A percentile compares a stretch with the other conserved stretches of the same genome.
These are phyloP conservation scores for Waitea zeae DNA, from an alignment of 1,284 basidiomycete species.

Conservation along the genomic window DNA sequence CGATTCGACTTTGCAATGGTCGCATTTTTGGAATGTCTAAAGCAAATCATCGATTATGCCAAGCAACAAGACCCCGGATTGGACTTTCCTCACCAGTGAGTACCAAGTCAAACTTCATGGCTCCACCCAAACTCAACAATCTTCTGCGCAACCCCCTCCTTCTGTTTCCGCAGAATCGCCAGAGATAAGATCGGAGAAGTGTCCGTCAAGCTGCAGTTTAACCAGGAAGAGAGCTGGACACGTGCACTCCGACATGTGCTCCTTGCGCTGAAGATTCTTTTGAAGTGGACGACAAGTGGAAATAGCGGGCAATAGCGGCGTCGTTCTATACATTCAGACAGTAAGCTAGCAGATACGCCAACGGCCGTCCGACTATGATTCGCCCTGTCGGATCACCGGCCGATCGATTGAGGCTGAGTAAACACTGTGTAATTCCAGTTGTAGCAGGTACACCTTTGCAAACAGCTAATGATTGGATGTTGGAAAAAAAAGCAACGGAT, in stretches of 20 bases:
- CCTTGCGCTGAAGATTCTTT: constrained; percentile 70
- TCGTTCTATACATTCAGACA: too few relatives aligned
- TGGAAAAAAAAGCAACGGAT: too few relatives aligned
- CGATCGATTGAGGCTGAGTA: too few relatives aligned
- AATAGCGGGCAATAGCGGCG: constrained; percentile 29
- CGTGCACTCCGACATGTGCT: constrained; percentile 84
- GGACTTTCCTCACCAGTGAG: constrained; percentile 75
- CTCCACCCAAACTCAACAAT: too few relatives aligned
- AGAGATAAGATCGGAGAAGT: constrained; percentile 95
- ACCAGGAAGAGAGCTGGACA: constrained; percentile 93
- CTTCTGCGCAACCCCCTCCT: constrained; percentile 6
- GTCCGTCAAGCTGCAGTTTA: constrained; percentile 87
- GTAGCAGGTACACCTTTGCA: too few relatives aligned
- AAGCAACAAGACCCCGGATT: constrained; percentile 53
- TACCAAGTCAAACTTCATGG: constrained; percentile 11
- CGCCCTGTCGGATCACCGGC: too few relatives aligned
- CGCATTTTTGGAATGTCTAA: constrained; percentile 86
- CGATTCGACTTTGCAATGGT: constrained; percentile 95
- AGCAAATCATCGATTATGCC: constrained; percentile 79
- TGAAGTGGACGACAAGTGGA: constrained; percentile 73
- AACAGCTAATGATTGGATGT: too few relatives aligned
- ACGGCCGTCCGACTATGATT: too few relatives aligned
- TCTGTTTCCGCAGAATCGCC: constrained; percentile 39
- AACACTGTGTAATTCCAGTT: too few relatives aligned
- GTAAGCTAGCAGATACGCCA: too few relatives aligned